phyloP scores from a whole-genome alignment of 768 basidiomycete genomes.

The Leucosporidium creatinivorum region DNA sequence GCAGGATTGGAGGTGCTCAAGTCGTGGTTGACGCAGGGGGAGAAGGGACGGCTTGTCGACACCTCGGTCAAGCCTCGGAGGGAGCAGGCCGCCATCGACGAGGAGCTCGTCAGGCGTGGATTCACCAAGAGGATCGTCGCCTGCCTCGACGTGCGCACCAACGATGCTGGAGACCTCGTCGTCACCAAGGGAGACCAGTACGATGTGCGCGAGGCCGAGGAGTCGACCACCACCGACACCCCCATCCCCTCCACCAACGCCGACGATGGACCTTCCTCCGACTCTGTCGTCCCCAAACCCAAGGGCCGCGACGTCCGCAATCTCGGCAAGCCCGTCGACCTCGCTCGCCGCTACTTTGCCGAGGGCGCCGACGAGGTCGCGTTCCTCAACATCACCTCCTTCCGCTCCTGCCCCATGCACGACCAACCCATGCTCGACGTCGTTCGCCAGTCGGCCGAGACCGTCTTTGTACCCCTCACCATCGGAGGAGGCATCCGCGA shows the following conservation, averaged over 20 bases:
- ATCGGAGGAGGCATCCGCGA: slow-evolving; percentile 98
- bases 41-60: slow-evolving; percentile 19
- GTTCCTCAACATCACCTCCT: slow-evolving; percentile 98
- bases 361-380: slow-evolving; percentile 93
- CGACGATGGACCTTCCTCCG: slow-evolving; percentile 8
- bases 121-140: slow-evolving; percentile 93
- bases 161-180: slow-evolving; percentile 91
- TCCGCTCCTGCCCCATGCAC: slow-evolving; percentile 86
- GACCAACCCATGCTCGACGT: slow-evolving; percentile 99
- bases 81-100: slow-evolving; percentile 16
- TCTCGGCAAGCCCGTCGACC: slow-evolving; percentile 90
- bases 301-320: slow-evolving; percentile 60
- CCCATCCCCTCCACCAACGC: slow-evolving; percentile 33
- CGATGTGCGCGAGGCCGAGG: slow-evolving; percentile 29
- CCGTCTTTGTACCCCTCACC: slow-evolving; percentile 92
- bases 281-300: slow-evolving; percentile 23
- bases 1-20: slow-evolving; percentile 75
- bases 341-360: slow-evolving; percentile 75
- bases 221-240: slow-evolving; percentile 16
- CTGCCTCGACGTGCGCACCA: slow-evolving; percentile 94
- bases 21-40: slow-evolving; percentile 56
- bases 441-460: slow-evolving; percentile 77
- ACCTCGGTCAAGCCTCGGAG: background rate
- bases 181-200: slow-evolving; percentile 99
- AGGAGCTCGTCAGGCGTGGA: slow-evolving; percentile 44